These are phyloP conservation scores for Fusarium nisikadoi DNA, from an alignment of 2,329 filamentous ascomycete species.

Conservation along the genomic window DNA sequence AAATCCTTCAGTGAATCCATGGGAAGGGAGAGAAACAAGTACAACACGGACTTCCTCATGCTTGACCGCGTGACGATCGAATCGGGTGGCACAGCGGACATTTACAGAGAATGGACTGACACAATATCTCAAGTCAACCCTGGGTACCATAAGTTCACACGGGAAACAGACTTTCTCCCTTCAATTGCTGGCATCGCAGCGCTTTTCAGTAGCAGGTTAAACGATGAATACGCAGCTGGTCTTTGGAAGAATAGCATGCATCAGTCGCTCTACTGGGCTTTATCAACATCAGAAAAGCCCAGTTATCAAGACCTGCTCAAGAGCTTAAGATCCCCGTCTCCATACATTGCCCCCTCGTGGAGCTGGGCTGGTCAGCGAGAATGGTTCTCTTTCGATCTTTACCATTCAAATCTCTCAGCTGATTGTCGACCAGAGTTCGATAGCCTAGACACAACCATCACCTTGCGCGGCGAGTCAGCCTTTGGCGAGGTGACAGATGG, in stretches of 20 bases:
- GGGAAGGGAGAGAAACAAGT: background rate
- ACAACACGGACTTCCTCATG: background rate
- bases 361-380: background rate
- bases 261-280: background rate
- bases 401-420: accelerated
- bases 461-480: background rate
- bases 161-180: background rate
- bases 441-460: accelerated
- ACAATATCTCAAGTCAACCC: accelerated
- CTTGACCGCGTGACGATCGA: background rate
- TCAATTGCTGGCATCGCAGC: background rate
- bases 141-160: accelerated
- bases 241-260: background rate
- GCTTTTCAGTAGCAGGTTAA: background rate
- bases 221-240: background rate
- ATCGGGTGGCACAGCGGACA: background rate
- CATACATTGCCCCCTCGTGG: background rate
- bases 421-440: background rate
- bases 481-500: accelerated
- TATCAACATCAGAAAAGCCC: accelerated
- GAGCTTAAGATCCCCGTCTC: accelerated
- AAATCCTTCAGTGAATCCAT: accelerated
- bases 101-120: accelerated
- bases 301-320: background rate
- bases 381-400: accelerated